Percentiles rank a stretch among this genome's conserved stretches.
These are phyloP conservation scores for Tanacetum coccineum DNA, from an alignment of 129 eudicot species.

Conservation along the genomic window DNA sequence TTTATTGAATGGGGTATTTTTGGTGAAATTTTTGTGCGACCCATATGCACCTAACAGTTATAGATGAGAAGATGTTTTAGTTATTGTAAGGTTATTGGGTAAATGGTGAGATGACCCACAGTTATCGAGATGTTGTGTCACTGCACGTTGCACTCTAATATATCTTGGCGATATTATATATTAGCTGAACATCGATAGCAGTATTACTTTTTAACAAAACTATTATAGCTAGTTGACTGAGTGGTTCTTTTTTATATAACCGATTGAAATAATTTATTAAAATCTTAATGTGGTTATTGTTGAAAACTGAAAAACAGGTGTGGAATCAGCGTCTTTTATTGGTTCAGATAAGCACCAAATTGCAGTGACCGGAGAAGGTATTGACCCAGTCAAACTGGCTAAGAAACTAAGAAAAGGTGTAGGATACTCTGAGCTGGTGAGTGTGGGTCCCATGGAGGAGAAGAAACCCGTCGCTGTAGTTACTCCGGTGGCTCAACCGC, in stretches of 20 bases:
- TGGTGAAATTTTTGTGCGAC: no score
- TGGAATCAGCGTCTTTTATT: slow-evolving; percentile 21
- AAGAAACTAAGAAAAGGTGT: slow-evolving; percentile 21
- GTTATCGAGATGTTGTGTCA: no score
- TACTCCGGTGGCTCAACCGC: not conserved
- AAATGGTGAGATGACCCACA: no score
- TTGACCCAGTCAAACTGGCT: slow-evolving; percentile 23
- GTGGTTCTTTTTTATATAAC: not conserved
- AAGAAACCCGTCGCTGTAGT: not conserved
- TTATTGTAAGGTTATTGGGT: no score
- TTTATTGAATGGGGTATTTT: no score
- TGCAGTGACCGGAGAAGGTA: slow-evolving; percentile 37
- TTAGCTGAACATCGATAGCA: no score
- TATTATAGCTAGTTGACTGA: no score
- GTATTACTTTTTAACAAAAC: no score
- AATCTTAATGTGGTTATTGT: not conserved
- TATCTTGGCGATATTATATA: no score
- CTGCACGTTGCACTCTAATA: no score
- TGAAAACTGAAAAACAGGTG: slow-evolving; percentile 29
- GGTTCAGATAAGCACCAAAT: slow-evolving; percentile 33
- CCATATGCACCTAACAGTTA: no score
- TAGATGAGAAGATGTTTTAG: no score
- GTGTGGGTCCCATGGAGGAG: slow-evolving; percentile 27
- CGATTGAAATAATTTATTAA: not conserved
- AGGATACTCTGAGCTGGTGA: slow-evolving; percentile 22